Evolutionary conservation across 345 rosid genomes (phyloP).

Genomic region (Angophora floribunda): DNA sequence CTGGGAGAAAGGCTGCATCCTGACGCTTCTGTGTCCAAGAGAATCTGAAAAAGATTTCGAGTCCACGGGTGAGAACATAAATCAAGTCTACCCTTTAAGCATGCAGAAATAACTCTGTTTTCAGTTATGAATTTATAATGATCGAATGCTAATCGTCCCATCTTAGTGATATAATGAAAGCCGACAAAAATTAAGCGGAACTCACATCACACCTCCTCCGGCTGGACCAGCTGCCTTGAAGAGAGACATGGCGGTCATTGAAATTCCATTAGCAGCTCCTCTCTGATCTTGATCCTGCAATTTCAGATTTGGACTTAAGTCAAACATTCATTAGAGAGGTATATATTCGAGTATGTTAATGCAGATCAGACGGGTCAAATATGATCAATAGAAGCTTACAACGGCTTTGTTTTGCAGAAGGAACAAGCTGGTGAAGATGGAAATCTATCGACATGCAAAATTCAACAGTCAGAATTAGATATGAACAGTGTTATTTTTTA

Average conservation of each 20-base stretch:
- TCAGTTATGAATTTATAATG: not conserved
- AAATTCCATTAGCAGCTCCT: constrained; percentile 46
- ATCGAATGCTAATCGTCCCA: accelerated
- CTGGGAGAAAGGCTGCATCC: constrained; percentile 27
- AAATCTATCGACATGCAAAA: not conserved
- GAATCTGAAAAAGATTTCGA: constrained; percentile 10
- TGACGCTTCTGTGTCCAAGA: constrained; percentile 40
- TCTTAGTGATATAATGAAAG: not conserved
- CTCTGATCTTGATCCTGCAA: constrained; percentile 39
- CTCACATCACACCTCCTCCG: constrained; percentile 40
- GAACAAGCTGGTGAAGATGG: constrained; percentile 19
- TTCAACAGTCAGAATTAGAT: not conserved
- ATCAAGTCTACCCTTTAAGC: not conserved
- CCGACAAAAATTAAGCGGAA: not conserved
- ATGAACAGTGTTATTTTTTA: not conserved
- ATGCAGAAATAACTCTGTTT: not conserved
- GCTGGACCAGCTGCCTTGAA: constrained; percentile 47
- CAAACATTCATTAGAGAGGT: not conserved
- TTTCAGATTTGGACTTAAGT: not conserved
- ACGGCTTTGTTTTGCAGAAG: constrained; percentile 42
- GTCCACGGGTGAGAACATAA: not conserved
- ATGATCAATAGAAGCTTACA: constrained; percentile 6
- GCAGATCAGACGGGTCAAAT: not conserved
- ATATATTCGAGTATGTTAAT: not conserved
- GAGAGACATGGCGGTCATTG: constrained; percentile 33